These are phyloP conservation scores for Nasturtium officinale DNA, from an alignment of 345 rosid genomes.

Conservation along the genomic window DNA sequence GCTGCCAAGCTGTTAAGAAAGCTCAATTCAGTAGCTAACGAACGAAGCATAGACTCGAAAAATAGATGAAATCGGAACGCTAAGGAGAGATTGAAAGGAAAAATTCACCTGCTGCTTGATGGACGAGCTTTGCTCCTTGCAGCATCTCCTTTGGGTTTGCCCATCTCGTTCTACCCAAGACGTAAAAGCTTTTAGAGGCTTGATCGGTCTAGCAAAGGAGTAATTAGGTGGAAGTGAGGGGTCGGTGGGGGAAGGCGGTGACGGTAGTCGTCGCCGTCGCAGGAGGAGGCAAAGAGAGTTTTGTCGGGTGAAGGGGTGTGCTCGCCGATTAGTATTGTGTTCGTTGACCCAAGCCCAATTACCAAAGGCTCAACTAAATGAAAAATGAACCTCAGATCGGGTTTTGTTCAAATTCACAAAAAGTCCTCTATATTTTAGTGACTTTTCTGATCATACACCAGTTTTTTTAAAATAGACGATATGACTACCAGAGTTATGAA, in stretches of 20 bases:
- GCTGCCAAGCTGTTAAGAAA: constrained; percentile 64
- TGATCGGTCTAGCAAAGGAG: constrained; percentile 19
- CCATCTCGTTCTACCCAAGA: constrained; percentile 50
- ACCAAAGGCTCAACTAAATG: background rate
- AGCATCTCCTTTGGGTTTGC: constrained; percentile 80
- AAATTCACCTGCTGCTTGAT: constrained; percentile 86
- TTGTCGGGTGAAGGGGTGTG: background rate
- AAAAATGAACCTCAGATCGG: background rate
- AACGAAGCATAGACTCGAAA: constrained; percentile 6
- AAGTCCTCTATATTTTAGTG: background rate
- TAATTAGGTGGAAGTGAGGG: background rate
- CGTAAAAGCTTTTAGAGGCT: background rate
- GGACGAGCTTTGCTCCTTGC: constrained; percentile 84
- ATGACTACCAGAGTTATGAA: background rate
- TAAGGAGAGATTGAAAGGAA: background rate
- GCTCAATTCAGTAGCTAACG: constrained; percentile 20
- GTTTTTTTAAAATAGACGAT: background rate
- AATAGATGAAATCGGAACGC: background rate
- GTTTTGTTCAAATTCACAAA: background rate
- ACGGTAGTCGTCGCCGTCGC: constrained; percentile 34
- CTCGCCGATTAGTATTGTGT: background rate
- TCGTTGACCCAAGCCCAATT: constrained; percentile 20
- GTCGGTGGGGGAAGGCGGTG: constrained; percentile 35
- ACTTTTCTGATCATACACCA: background rate
- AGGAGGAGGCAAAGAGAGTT: constrained; percentile 7